Evolutionary conservation across 1,284 basidiomycete genomes (phyloP), one percentile per base, ranked within the genome.

Genomic region (Ustilago curta): DNA sequence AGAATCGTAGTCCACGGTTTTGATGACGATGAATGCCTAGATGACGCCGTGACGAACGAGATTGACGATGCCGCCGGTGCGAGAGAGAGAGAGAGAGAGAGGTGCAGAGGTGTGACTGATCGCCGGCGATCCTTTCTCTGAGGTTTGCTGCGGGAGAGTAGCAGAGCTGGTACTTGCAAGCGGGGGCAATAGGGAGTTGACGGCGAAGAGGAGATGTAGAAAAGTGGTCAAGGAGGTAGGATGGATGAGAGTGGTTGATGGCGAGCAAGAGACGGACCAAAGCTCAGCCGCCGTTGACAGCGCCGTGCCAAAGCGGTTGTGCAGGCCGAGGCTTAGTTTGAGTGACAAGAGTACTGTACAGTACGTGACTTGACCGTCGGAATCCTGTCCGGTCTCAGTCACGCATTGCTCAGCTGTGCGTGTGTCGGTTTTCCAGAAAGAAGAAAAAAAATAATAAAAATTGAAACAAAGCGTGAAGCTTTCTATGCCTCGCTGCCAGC

Each of bases 41-140:
- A 35, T 23, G 32, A 25, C n/a, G n/a, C 27, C 14, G 32, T n/a
- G 29, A 35, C 4, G 19, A 32, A 55, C 19, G 12, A 27, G 43
- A 4, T 25, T 45, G 23, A 16, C 47, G 47, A 31, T 48, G 47
- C 18, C 8, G 47, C 8, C 8, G 47, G n/a, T 32, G 27, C 27
- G 45, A 18, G 47, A 27, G 29, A 48, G 27, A 27, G 27, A 27
- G 27, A 27, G 4, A 27, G 27, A 27, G 27, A 27, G 27, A 27
- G 27, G 25, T 3, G n/a, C 9, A 48, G 35, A 40, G 25, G 42
- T 9, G 9, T 37, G 47, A 37, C 45, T 27, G 59, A 61, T 68
- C 65, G 65, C 59, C 65, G 54, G 59, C 66, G 66, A 69, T 62
- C 51, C 48, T 66, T 42, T 40, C 43, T 48, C n/a, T 44, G 42